Evolutionary conservation across 805 yeast species (phyloP), one percentile per base, ranked within the genome.

Genomic region (Yarrowia sp.): DNA sequence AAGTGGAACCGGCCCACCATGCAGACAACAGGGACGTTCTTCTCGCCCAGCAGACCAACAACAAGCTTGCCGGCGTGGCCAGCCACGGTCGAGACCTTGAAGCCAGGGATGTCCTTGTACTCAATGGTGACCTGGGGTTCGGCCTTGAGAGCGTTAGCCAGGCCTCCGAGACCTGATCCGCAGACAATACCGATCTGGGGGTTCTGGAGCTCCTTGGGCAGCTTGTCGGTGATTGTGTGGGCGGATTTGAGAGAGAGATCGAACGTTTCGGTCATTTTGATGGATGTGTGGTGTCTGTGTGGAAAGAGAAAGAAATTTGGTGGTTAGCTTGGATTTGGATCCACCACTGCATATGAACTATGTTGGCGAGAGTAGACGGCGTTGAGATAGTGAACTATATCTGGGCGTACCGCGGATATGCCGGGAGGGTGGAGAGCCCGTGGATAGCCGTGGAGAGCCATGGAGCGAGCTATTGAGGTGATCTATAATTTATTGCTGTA

Each of bases 81-180:
- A 10, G 85, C 84, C 0, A 93, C 97, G 0, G 97, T 92, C 0
- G 97, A 87, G 0, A 74, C 69, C 69, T 81, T 81, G 73, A 93
- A 92, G 0, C 93, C 89, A 0, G 97, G 97, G 53, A 93, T 88
- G 0, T 80, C 78, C 6, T 72, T 67, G 71, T 90, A 93, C 0
- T 85, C 76, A 25, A 93, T 78, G 53, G 78, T 81, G 19, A 83
- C 73, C 16, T 65, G 65, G 13, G 73, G 69, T 8, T 62, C 68
- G 9, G 75, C 62, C n/a, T 75, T 68, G 44, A 87, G 70, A 22
- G 79, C 74, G 53, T 81, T 78, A 1, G 92, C 86, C 55, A 93
- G 85, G 0, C 96, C 96, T 12, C 97, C 96, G 16, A 93, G 78
- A 0, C 99, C 99, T 4, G 97, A 88, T 6, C 99, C 99, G 74